phyloP scores from a whole-genome alignment of 1,284 basidiomycete species.

The Ceratobasidium sp. region DNA sequence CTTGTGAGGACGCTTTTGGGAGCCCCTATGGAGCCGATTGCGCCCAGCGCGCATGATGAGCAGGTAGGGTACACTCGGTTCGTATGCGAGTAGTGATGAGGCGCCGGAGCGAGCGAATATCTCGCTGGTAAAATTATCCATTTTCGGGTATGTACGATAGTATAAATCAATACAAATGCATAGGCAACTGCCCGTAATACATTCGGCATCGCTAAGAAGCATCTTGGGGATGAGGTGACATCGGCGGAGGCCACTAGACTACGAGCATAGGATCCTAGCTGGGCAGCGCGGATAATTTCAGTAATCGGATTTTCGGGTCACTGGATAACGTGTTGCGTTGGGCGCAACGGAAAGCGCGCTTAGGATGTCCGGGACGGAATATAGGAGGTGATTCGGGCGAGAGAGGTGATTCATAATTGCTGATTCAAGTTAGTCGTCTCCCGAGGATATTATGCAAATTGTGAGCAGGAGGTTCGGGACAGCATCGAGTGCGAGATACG shows the following conservation, averaged over 20 bases:
- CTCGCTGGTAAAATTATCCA: too few relatives aligned
- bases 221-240: slow-evolving; percentile 8
- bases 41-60: too few relatives aligned
- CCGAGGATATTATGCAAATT: slow-evolving; percentile 36
- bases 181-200: not conserved
- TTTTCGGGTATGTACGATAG: too few relatives aligned
- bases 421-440: slow-evolving; percentile 34
- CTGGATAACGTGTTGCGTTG: slow-evolving; percentile 28
- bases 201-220: not conserved
- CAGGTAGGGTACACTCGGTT: not conserved
- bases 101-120: not conserved
- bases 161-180: not conserved
- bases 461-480: slow-evolving; percentile 18
- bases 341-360: slow-evolving; percentile 25
- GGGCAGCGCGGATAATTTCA: slow-evolving; percentile 19
- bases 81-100: not conserved
- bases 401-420: slow-evolving; percentile 11
- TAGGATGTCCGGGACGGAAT: slow-evolving; percentile 16
- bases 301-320: slow-evolving; percentile 39
- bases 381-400: slow-evolving; percentile 11
- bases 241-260: slow-evolving; percentile 36
- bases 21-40: not conserved
- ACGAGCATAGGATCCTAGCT: slow-evolving; percentile 6
- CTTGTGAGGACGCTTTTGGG: not conserved
- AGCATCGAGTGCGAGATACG: slow-evolving; percentile 21